phyloP scores from a whole-genome alignment of 2,329 filamentous ascomycete genomes.

The Microdochium bolleyi region DNA sequence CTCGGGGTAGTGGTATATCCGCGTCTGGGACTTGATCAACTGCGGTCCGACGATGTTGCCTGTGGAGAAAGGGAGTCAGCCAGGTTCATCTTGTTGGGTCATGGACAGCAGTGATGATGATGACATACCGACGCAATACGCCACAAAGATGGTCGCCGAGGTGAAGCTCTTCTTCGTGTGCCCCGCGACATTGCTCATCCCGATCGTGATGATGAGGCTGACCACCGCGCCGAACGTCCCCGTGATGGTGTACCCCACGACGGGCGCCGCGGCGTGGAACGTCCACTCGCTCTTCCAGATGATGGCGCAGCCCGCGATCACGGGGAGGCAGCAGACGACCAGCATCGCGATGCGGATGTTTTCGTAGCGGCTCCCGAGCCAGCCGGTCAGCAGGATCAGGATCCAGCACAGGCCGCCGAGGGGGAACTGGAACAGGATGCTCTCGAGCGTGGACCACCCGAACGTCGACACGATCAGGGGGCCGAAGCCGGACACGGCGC shows the following conservation, averaged over 20 bases:
- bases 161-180: conserved; percentile 74
- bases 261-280: conserved; percentile 55
- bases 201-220: conserved; percentile 43
- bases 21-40: conserved; percentile 59
- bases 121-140: conserved; percentile 53
- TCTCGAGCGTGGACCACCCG: conserved; percentile 53
- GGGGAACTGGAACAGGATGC: conserved; percentile 69
- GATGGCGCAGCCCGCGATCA: conserved; percentile 65
- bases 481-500: conserved; percentile 62
- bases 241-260: conserved; percentile 64
- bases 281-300: conserved; percentile 66
- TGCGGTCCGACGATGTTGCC: conserved; percentile 72
- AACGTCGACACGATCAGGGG: conserved; percentile 67
- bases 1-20: conserved; percentile 59
- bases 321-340: conserved; percentile 59
- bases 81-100: conserved; percentile 2
- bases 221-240: conserved; percentile 68
- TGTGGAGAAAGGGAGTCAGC: conserved; percentile 1
- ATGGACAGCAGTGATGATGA: background rate
- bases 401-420: conserved; percentile 62
- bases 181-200: conserved; percentile 63
- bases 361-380: conserved; percentile 47
- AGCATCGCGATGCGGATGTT: conserved; percentile 61
- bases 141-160: conserved; percentile 66
- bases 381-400: conserved; percentile 59